A percentile compares a stretch with the other conserved stretches of the same genome.
Conservation (phyloP, 495 filamentous ascomycete genomes). For the Penicillium malachiteum region DNA sequence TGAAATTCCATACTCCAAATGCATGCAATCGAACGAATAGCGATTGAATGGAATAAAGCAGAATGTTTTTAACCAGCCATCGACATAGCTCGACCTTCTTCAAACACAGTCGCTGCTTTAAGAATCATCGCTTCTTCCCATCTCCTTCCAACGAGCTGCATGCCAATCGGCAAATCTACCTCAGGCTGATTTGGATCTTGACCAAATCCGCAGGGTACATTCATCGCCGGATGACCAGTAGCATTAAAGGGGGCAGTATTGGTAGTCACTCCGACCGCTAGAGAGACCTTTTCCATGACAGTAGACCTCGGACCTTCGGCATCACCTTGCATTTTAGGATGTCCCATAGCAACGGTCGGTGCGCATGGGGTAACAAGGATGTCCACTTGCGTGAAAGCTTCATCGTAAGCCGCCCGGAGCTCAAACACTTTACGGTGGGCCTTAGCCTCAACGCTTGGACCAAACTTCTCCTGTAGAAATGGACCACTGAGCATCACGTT, state of each 20-base stretch:
- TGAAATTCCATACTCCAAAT: too few relatives aligned
- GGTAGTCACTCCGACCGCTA: slow-evolving; percentile 39
- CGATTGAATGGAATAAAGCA: not conserved
- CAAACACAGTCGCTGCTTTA: slow-evolving; percentile 25
- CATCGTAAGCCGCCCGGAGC: slow-evolving; percentile 46
- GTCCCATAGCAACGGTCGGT: slow-evolving; percentile 39
- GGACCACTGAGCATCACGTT: slow-evolving; percentile 32
- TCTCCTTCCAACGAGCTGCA: slow-evolving; percentile 55
- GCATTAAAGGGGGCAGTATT: slow-evolving; percentile 57
- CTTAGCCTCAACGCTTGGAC: slow-evolving; percentile 34
- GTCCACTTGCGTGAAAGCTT: slow-evolving; percentile 39
- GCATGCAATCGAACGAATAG: too few relatives aligned
- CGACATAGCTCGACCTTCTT: slow-evolving; percentile 2
- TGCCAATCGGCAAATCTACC: slow-evolving; percentile 51
- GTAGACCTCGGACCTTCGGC: slow-evolving; percentile 3
- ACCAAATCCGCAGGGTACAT: slow-evolving; percentile 51
- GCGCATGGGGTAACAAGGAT: slow-evolving; percentile 47
- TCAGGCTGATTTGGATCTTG: slow-evolving; percentile 27
- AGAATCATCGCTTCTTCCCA: slow-evolving; percentile 41
- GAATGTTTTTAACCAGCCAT: not conserved
- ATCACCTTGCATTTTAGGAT: slow-evolving; percentile 16
- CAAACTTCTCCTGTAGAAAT: slow-evolving; percentile 23
- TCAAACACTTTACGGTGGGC: slow-evolving; percentile 41
- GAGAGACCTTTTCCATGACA: slow-evolving; percentile 32
- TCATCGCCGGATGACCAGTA: slow-evolving; percentile 56